Base-by-base conservation (phyloP, 129 eudicot species). In the Rutidosis leptorrhynchoides region DNA sequence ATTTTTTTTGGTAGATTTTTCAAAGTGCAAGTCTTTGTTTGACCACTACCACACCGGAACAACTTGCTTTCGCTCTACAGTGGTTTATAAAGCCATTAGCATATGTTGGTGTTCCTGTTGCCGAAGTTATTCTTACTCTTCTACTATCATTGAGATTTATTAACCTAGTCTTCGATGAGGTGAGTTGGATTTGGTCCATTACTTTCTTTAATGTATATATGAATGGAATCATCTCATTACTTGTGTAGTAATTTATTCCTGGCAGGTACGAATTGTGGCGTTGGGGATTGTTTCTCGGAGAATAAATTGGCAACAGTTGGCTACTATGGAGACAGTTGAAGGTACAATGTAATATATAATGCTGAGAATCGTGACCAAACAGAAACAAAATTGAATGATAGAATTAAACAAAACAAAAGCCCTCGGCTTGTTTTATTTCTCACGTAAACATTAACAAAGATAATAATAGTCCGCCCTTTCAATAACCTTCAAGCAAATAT, bases 1-100 rank as follows among this genome's bases (percentile, higher is more conserved):
- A n/a, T n/a, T n/a, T n/a, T n/a, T n/a, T 58, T 28, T 77, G 53
- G 57, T 68, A 89, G 96, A 80, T 93, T 65, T 93, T 93, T 52
- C 96, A 89, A 86, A 93, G 96, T 77, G 96, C 96, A 35, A 93
- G 99, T 82, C 89, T 93, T 57, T 93, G 96, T 81, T 69, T 89
- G 63, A 69, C 95, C 22, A 80, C 92, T 40, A 93, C 99, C 33
- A 81, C 90, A 6, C 86, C 96, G 2, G 96, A 93, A 85, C 95
- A 93, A 78, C 87, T 93, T 26, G 99, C 95, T 40, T 86, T 81
- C 70, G 87, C 95, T 46, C 73, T 93, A 69, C 88, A 81, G 59
- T 89, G 99, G 99, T 89, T 82, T 74, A 77, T 89, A 76, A 82
- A 66, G 53, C 99, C 99, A 57, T 82, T 93, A 78, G 75, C 70